Conservation (phyloP, 306 rosid species). For the Quercus dentata region DNA sequence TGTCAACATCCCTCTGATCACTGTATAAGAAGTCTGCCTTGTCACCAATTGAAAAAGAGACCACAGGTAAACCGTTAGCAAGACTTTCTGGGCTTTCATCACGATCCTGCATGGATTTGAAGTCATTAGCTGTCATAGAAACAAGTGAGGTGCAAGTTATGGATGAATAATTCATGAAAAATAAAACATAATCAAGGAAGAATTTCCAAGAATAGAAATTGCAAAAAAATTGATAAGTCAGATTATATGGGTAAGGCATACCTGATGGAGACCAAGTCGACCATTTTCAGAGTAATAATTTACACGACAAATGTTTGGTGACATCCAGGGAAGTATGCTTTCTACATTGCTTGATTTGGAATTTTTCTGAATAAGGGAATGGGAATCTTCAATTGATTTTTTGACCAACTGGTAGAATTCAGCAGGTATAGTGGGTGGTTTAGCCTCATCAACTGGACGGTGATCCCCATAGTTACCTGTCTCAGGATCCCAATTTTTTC, state of each 20-base stretch:
- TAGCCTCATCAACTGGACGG: conserved; percentile 47
- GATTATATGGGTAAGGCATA: conserved; percentile 6
- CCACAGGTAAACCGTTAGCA: conserved; percentile 44
- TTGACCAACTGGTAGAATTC: conserved; percentile 38
- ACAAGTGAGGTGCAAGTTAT: neutral
- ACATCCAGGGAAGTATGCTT: conserved; percentile 35
- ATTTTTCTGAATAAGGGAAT: conserved; percentile 16
- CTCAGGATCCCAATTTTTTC: conserved; percentile 82
- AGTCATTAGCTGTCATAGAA: neutral
- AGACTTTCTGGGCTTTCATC: conserved; percentile 65
- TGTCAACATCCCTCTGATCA: conserved; percentile 38
- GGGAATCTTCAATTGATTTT: conserved; percentile 42
- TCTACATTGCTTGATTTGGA: conserved; percentile 10
- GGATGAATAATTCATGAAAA: neutral
- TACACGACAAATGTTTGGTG: conserved; percentile 63
- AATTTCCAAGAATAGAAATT: neutral
- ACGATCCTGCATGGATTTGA: conserved; percentile 45
- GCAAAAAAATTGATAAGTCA: neutral
- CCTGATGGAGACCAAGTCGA: conserved; percentile 83
- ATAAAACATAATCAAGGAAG: neutral
- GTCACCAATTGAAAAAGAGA: conserved; percentile 89
- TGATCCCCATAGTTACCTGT: conserved; percentile 34
- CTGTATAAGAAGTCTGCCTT: conserved; percentile 62
- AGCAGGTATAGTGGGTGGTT: conserved; percentile 50
- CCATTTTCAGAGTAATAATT: conserved; percentile 62